Conservation (phyloP, 257 asterid genomes). For the Forsythia viridissima region DNA sequence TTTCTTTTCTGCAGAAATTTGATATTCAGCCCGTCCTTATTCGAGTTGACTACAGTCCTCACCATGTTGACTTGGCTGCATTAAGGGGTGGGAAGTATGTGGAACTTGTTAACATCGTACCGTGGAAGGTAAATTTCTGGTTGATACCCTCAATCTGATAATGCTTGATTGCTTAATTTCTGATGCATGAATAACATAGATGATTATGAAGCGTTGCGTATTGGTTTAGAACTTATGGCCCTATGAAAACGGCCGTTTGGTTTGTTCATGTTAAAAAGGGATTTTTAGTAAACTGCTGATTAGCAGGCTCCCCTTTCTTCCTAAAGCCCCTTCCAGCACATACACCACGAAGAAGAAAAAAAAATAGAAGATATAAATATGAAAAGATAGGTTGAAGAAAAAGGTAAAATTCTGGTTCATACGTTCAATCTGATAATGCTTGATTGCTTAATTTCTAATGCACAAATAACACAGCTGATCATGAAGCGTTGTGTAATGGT, state of each 20-base stretch:
- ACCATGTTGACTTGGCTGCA: slow-evolving; percentile 88
- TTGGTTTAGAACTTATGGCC: background rate
- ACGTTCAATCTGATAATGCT: background rate
- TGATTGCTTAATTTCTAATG: background rate
- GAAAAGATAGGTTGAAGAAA: no score
- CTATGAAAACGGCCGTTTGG: background rate
- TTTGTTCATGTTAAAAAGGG: background rate
- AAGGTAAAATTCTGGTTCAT: slow-evolving; percentile 58
- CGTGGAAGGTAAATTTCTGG: slow-evolving; percentile 84
- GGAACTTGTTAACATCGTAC: slow-evolving; percentile 91
- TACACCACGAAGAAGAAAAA: no score
- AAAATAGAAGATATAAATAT: no score
- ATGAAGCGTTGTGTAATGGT: background rate
- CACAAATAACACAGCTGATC: background rate
- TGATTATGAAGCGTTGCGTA: background rate
- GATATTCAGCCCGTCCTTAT: slow-evolving; percentile 79
- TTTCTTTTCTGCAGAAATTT: slow-evolving; percentile 75
- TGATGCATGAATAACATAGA: background rate
- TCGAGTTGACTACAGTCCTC: slow-evolving; percentile 92
- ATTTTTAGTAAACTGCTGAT: background rate
- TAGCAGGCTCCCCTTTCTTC: background rate
- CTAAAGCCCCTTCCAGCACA: background rate
- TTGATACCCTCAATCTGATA: slow-evolving; percentile 4
- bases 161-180: background rate
- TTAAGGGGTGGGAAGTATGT: slow-evolving; percentile 95